Evolutionary conservation across 345 rosid species (phyloP), one percentile per base, ranked within the genome.

Genomic region (Firmiana major): DNA sequence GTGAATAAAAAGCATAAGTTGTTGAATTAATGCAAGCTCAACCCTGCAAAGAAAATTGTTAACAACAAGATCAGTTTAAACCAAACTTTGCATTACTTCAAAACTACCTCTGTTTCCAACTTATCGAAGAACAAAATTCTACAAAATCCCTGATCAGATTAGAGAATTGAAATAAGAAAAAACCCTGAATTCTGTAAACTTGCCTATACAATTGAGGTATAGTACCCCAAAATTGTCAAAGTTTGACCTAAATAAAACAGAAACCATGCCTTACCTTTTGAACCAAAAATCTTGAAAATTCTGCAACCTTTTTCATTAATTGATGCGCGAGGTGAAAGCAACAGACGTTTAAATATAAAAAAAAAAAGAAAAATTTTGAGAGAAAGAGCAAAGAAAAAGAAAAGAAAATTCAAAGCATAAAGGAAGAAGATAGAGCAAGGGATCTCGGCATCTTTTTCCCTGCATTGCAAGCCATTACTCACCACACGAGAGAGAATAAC

Each of bases 401-500:
- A 51, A 51, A 48, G 3, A 63, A 79, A 79, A 31, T 31, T 78
- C 74, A 81, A 77, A 73, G 81, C 63, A 66, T 22, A 79, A 62
- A 78, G 72, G 59, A 57, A 13, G 78, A 70, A 81, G 74, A 71
- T 24, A 46, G 60, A 81, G 81, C 73, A 75, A 84, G 70, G 83
- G 87, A 91, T 89, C 90, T 88, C 79, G 75, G 85, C 83, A 81
- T 82, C 84, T 81, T 62, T 68, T 66, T 77, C 75, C 76, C 86
- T 78, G 85, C 83, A 82, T 85, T 81, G 84, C 90, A 83, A 88
- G 84, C 86, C 65, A 85, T 80, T 69, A 64, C 73, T 73, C 81
- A 80, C 85, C 83, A 76, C 75, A 79, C 59, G 81, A 79, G 79
- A 81, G 81, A 83, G 83, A 83, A 73, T 70, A 83, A 77, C 45